These are phyloP conservation scores for Verticillium dahliae DNA, from an alignment of 2,329 filamentous ascomycete genomes.

Conservation along the genomic window DNA sequence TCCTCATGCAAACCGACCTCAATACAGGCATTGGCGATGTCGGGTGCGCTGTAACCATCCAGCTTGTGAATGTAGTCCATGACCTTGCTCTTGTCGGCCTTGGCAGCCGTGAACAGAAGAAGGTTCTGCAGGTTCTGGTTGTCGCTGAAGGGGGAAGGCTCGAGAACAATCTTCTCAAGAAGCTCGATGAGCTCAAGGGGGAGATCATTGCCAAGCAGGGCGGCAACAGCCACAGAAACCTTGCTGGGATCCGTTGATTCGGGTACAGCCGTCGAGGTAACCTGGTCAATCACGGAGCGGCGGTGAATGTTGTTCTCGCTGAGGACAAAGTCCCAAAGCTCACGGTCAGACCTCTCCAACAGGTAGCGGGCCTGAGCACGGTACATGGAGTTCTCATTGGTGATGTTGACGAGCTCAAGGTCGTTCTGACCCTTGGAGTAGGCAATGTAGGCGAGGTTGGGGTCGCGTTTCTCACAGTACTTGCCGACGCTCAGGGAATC, in stretches of 20 bases:
- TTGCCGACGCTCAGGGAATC: conserved; percentile 89
- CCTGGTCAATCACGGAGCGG: conserved; percentile 89
- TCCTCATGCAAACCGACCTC: conserved; percentile 94
- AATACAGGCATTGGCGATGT: conserved; percentile 89
- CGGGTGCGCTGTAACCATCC: conserved; percentile 81
- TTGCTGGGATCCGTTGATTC: conserved; percentile 90
- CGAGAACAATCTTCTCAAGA: conserved; percentile 98
- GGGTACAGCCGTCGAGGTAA: conserved; percentile 90
- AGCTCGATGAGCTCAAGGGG: conserved; percentile 90
- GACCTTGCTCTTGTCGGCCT: conserved; percentile 89
- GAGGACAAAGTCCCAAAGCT: conserved; percentile 92
- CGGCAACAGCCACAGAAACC: conserved; percentile 88
- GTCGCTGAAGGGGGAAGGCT: conserved; percentile 97
- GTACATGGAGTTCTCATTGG: conserved; percentile 99
- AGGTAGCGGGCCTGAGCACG: conserved; percentile 94
- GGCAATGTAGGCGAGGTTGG: conserved; percentile 89
- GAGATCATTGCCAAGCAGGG: conserved; percentile 85
- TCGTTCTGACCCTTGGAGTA: conserved; percentile 98
- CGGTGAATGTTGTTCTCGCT: conserved; percentile 95
- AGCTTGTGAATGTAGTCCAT: conserved; percentile 96
- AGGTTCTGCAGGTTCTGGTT: conserved; percentile 95
- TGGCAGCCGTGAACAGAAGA: conserved; percentile 91
- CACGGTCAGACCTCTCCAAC: conserved; percentile 78
- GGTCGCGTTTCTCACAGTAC: conserved; percentile 98
- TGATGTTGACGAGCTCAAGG: conserved; percentile 92